phyloP scores from a whole-genome alignment of 148 eudicot genomes.

The Camellia lanceoleosa region DNA sequence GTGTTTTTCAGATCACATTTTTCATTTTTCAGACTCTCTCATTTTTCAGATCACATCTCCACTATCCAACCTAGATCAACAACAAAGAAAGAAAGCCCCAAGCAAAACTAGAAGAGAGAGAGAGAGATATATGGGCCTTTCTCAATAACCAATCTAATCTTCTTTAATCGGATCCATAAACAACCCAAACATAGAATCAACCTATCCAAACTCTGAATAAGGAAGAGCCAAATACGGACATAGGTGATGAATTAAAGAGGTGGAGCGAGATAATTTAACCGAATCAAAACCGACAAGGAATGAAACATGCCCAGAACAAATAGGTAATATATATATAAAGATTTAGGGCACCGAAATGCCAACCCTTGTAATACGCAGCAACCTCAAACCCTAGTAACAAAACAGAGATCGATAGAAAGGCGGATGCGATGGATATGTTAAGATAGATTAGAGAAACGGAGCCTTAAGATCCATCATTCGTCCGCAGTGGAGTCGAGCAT shows the following conservation, averaged over 20 bases:
- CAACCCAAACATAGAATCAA: conserved; percentile 76
- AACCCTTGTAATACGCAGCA: conserved; percentile 60
- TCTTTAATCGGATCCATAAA: conserved; percentile 63
- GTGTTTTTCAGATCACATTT: too few relatives aligned
- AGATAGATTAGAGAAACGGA: too few relatives aligned
- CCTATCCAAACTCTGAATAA: conserved; percentile 84
- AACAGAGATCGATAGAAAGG: conserved; percentile 42
- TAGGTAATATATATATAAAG: conserved; percentile 31
- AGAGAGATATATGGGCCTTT: too few relatives aligned
- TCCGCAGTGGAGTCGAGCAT: too few relatives aligned
- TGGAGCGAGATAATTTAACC: conserved; percentile 80
- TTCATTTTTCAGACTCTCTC: too few relatives aligned
- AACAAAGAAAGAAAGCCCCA: too few relatives aligned
- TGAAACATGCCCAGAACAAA: conserved; percentile 24
- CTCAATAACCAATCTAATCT: conserved; percentile 53
- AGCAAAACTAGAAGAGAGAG: too few relatives aligned
- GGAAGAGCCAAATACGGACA: conserved; percentile 64
- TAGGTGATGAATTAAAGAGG: conserved; percentile 69
- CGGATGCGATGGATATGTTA: too few relatives aligned
- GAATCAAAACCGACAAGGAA: conserved; percentile 56
- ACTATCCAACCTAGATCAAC: too few relatives aligned
- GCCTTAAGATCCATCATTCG: too few relatives aligned
- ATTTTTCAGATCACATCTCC: too few relatives aligned
- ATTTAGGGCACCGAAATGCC: conserved; percentile 53
- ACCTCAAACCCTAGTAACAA: conserved; percentile 50